phyloP scores from a whole-genome alignment of 257 asterid species.

The Schizonepeta tenuifolia region DNA sequence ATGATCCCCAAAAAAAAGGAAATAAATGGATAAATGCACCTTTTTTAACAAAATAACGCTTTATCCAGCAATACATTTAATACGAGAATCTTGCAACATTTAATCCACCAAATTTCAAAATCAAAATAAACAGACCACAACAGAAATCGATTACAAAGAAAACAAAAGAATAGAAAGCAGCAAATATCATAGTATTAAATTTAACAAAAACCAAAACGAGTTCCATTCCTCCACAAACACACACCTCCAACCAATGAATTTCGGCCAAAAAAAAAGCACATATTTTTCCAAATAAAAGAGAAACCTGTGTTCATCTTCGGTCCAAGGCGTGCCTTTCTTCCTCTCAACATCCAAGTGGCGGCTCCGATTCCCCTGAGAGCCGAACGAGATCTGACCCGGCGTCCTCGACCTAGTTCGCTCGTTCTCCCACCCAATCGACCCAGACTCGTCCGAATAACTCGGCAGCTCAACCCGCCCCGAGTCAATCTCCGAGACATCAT shows the following conservation, averaged over 20 bases:
- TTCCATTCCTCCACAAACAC: neutral
- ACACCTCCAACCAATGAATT: neutral
- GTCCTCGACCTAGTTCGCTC: constrained; percentile 38
- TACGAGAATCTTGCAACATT: neutral
- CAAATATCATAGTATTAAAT: neutral
- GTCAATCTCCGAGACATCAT: constrained; percentile 64
- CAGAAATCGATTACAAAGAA: neutral
- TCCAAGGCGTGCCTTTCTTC: constrained; percentile 80
- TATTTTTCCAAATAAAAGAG: neutral
- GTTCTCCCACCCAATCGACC: constrained; percentile 36
- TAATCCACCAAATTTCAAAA: neutral
- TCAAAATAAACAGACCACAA: neutral
- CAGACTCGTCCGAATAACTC: constrained; percentile 47
- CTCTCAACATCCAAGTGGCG: constrained; percentile 59
- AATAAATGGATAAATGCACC: neutral
- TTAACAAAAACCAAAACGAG: neutral
- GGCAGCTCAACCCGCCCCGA: constrained; percentile 73
- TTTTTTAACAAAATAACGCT: neutral
- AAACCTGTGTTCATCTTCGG: constrained; percentile 84
- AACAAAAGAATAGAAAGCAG: neutral
- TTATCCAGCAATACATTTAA: neutral
- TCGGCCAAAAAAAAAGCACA: neutral
- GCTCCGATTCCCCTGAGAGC: constrained; percentile 40
- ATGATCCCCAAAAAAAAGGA: neutral
- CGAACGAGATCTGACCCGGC: constrained; percentile 67